phyloP scores from a whole-genome alignment of 768 basidiomycete species.

The Coprinellus micaceus region DNA sequence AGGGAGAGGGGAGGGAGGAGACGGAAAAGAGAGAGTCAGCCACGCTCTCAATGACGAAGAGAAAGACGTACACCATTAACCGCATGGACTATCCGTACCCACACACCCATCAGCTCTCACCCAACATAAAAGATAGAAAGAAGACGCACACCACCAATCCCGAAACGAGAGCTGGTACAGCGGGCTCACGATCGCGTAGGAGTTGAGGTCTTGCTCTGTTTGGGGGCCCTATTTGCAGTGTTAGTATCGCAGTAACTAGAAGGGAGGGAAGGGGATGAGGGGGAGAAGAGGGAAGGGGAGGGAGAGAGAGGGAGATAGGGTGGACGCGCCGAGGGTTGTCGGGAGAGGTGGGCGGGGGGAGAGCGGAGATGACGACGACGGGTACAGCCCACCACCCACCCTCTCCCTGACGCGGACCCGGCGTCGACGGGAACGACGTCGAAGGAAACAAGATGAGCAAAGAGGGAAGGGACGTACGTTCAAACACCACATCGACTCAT shows the following conservation, averaged over 20 bases:
- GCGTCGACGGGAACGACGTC: no score
- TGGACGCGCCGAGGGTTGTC: no score
- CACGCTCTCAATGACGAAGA: background rate
- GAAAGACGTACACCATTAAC: conserved; percentile 20
- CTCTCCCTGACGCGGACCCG: no score
- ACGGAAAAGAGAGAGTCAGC: background rate
- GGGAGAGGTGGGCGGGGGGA: no score
- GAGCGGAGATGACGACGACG: no score
- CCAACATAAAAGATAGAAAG: background rate
- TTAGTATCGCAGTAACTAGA: background rate
- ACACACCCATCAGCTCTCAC: no score
- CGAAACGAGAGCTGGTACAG: conserved; percentile 38
- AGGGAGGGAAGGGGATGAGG: no score
- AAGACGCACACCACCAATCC: conserved; percentile 45
- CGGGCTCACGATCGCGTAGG: conserved; percentile 35
- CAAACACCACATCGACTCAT: conserved; percentile 44
- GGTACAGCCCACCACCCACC: no score
- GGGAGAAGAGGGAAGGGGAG: no score
- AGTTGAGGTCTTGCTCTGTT: conserved; percentile 33
- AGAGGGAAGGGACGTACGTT: conserved; percentile 29
- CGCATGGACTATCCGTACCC: conserved; percentile 30
- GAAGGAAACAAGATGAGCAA: background rate
- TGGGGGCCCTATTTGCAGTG: conserved; percentile 24
- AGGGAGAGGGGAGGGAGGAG: background rate
- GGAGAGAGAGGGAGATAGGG: no score